phyloP scores from a whole-genome alignment of 306 rosid species.

The Heteromeles arbutifolia region DNA sequence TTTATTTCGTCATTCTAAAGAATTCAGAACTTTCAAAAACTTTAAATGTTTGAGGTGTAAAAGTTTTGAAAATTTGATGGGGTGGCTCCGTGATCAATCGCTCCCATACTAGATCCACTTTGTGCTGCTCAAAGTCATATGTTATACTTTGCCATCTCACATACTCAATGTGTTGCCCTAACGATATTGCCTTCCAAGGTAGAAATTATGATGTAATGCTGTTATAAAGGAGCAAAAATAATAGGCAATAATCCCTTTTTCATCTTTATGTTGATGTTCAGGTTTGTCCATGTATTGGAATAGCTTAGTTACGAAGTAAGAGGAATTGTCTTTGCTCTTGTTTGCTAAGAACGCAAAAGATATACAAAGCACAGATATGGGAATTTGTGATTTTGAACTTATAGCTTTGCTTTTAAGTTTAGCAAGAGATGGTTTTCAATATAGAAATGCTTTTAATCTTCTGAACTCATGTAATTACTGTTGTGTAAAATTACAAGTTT shows the following conservation, averaged over 20 bases:
- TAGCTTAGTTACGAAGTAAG: background rate
- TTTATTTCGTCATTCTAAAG: background rate
- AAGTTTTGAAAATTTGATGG: background rate
- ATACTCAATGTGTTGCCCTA: background rate
- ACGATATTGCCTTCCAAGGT: background rate
- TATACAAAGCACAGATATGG: background rate
- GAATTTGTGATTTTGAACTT: background rate
- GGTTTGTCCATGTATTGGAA: background rate
- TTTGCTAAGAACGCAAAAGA: background rate
- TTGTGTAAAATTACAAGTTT: background rate
- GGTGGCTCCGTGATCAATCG: background rate
- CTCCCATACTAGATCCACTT: background rate
- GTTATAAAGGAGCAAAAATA: background rate
- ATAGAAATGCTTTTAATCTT: background rate
- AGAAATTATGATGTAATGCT: background rate
- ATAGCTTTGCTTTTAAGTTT: background rate
- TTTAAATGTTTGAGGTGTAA: background rate
- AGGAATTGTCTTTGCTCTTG: background rate
- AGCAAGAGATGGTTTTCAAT: background rate
- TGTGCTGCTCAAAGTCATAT: background rate
- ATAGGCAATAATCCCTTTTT: background rate
- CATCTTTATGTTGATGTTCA: background rate
- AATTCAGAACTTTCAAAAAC: background rate
- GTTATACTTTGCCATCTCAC: background rate
- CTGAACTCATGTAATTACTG: background rate